phyloP scores from a whole-genome alignment of 441 rosid genomes.

The Gossypium schwendimanii region DNA sequence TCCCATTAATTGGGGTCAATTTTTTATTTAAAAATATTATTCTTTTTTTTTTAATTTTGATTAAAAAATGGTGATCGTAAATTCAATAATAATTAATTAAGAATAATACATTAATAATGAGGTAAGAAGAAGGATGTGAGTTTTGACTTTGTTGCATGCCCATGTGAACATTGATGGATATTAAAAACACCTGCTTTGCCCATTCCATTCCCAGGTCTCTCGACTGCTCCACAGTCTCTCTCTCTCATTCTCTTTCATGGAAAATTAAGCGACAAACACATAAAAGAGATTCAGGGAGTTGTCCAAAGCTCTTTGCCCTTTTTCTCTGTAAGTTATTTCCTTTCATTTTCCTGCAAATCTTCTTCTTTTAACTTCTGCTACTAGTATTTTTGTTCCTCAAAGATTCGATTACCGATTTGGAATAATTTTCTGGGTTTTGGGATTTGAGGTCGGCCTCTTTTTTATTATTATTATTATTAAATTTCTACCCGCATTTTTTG shows the following conservation, averaged over 20 bases:
- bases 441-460: background rate
- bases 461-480: no score
- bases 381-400: background rate
- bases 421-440: background rate
- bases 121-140: background rate
- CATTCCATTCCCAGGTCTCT: background rate
- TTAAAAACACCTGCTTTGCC: background rate
- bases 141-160: slow-evolving; percentile 1
- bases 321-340: slow-evolving; percentile 2
- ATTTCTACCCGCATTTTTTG: background rate
- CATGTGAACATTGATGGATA: background rate
- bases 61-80: background rate
- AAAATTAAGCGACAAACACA: background rate
- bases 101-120: background rate
- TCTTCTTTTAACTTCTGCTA: background rate
- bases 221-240: background rate
- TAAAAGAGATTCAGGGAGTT: background rate
- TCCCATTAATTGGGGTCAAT: no score
- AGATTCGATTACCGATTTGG: background rate
- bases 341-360: background rate
- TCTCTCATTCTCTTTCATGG: background rate
- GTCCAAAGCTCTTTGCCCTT: background rate
- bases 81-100: background rate
- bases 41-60: no score
- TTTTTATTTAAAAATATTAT: no score